A percentile compares a stretch with the other conserved stretches of the same genome.
Evolutionary conservation across 75 land plant genomes (phyloP).

Genomic region (Picea glauca): DNA sequence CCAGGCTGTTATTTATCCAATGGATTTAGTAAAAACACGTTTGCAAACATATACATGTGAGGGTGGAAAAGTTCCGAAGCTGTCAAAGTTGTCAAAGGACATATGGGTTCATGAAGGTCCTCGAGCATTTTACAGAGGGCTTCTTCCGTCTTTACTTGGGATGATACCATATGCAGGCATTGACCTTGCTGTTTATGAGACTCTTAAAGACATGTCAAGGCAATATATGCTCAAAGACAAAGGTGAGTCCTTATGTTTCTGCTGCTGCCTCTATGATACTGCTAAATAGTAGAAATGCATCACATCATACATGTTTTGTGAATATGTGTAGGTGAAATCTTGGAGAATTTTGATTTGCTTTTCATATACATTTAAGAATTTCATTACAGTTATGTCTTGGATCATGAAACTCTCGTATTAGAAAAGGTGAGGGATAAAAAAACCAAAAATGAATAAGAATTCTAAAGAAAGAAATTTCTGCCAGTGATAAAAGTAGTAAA

Average conservation of each 20-base stretch:
- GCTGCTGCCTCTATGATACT: neutral
- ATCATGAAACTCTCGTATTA: slow-evolving; percentile 5
- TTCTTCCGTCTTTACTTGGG: slow-evolving; percentile 79
- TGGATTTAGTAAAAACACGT: slow-evolving; percentile 91
- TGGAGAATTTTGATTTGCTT: neutral
- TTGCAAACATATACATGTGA: slow-evolving; percentile 56
- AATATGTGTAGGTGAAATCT: neutral
- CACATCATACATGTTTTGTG: neutral
- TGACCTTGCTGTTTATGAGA: slow-evolving; percentile 86
- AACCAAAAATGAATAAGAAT: neutral
- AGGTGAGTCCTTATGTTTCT: slow-evolving; percentile 38
- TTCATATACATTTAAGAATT: neutral
- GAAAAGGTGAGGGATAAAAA: neutral
- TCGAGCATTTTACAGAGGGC: slow-evolving; percentile 71
- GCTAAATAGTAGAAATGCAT: neutral
- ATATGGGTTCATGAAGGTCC: slow-evolving; percentile 76
- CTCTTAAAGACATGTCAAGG: slow-evolving; percentile 71
- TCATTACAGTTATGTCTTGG: neutral
- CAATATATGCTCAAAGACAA: slow-evolving; percentile 55
- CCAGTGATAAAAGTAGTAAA: too few species aligned
- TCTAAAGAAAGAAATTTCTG: neutral
- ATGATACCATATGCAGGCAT: slow-evolving; percentile 95
- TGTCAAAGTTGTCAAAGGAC: slow-evolving; percentile 52
- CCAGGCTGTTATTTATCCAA: slow-evolving; percentile 80
- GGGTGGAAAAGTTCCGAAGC: slow-evolving; percentile 49